Conservation (phyloP, 1,139 yeast species). For the Kurtzmaniella quercitrusa region DNA sequence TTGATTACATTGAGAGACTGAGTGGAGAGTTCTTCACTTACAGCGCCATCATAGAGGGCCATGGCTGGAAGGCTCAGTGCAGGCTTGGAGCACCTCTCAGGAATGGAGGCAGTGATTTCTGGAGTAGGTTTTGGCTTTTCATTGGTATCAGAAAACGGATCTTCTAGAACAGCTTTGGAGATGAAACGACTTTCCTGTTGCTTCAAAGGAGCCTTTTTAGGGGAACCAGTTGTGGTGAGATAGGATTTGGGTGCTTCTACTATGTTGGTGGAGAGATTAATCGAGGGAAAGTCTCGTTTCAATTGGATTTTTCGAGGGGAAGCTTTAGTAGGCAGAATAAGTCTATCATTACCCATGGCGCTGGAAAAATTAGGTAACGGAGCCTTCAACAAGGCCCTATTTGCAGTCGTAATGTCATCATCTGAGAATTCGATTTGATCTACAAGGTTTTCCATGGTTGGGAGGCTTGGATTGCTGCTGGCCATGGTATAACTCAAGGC, state of each 20-base stretch:
- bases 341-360: slow-evolving; percentile 26
- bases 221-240: not conserved
- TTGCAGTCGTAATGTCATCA: slow-evolving; percentile 66
- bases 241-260: not conserved
- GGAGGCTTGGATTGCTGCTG: slow-evolving; percentile 50
- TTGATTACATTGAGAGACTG: slow-evolving; percentile 26
- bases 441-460: slow-evolving; percentile 59
- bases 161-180: not conserved
- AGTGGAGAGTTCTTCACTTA: slow-evolving; percentile 1
- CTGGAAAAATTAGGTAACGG: slow-evolving; percentile 62
- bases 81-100: not conserved
- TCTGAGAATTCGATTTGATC: slow-evolving; percentile 60
- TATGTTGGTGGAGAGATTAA: not conserved
- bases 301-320: slow-evolving; percentile 1
- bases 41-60: not conserved
- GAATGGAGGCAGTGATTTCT: not conserved
- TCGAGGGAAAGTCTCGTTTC: not conserved
- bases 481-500: slow-evolving; percentile 72
- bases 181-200: not conserved
- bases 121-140: not conserved
- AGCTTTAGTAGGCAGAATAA: slow-evolving; percentile 1
- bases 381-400: slow-evolving; percentile 57
- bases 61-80: not conserved
- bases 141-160: not conserved
- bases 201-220: not conserved